Conservation (phyloP, 495 filamentous ascomycete genomes). For the Podospora sp. region DNA sequence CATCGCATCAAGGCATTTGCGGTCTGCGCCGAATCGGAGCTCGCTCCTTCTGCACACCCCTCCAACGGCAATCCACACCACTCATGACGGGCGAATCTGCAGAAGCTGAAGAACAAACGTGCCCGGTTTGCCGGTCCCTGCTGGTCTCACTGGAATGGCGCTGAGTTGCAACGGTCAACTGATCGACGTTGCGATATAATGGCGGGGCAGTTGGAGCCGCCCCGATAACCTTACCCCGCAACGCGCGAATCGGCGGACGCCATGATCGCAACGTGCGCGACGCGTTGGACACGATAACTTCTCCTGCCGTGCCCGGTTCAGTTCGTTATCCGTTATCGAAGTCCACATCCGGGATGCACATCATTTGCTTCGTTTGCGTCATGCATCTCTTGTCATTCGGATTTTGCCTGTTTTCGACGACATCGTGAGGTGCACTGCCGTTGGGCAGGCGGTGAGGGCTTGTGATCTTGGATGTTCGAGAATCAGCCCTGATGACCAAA, state of each 20-base stretch:
- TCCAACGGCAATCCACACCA: neutral
- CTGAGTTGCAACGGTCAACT: neutral
- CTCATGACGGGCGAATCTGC: neutral
- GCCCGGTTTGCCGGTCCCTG: neutral
- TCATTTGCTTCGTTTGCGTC: neutral
- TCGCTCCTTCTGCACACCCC: neutral
- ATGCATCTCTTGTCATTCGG: neutral
- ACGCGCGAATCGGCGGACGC: slow-evolving; percentile 22
- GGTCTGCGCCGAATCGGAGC: neutral
- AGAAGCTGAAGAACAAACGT: neutral
- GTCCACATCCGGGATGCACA: neutral
- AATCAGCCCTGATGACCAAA: neutral
- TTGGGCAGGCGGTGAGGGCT: neutral
- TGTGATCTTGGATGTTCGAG: neutral
- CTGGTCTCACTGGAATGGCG: neutral
- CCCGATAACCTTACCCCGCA: slow-evolving; percentile 7
- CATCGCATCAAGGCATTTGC: neutral
- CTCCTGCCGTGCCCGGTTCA: neutral
- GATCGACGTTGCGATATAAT: neutral
- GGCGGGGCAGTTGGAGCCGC: neutral
- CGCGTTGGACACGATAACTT: slow-evolving; percentile 19
- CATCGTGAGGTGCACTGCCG: neutral
- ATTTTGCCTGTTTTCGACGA: neutral
- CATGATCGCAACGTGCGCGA: slow-evolving; percentile 22
- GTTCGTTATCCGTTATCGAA: neutral